Percentiles rank a stretch among this genome's conserved stretches.
phyloP scores from a whole-genome alignment of 148 eudicot species.

The Silene conica region DNA sequence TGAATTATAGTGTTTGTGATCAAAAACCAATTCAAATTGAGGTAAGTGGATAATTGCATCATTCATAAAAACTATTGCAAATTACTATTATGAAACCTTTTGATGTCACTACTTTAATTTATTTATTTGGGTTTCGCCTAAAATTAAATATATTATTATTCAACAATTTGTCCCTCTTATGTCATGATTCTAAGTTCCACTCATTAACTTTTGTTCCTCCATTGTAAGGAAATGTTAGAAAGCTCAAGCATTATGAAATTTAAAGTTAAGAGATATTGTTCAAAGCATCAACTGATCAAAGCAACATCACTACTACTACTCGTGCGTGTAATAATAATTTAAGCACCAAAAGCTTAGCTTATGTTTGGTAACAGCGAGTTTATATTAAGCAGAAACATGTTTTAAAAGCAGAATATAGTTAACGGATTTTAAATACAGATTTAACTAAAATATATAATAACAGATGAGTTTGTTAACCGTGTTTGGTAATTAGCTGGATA shows the following conservation, averaged over 20 bases:
- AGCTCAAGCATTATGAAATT: neutral
- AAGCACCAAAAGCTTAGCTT: too few species aligned
- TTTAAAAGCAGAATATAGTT: too few species aligned
- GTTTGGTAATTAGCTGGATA: too few species aligned
- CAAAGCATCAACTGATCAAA: neutral
- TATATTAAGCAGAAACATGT: too few species aligned
- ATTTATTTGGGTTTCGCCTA: neutral
- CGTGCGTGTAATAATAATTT: too few species aligned
- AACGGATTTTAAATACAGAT: too few species aligned
- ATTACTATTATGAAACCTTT: neutral
- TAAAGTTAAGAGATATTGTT: neutral
- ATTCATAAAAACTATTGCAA: neutral
- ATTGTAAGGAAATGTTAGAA: neutral
- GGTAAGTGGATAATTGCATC: neutral
- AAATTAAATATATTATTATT: neutral
- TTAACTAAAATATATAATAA: too few species aligned
- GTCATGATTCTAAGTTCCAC: neutral
- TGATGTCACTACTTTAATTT: conserved; percentile 5
- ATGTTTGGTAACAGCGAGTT: too few species aligned
- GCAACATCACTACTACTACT: neutral
- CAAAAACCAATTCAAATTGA: neutral
- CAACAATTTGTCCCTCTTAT: neutral
- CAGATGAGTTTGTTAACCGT: too few species aligned
- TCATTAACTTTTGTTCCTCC: neutral
- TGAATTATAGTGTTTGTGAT: neutral